Base-by-base conservation (phyloP, 345 rosid genomes). In the Pugionium cornutum region DNA sequence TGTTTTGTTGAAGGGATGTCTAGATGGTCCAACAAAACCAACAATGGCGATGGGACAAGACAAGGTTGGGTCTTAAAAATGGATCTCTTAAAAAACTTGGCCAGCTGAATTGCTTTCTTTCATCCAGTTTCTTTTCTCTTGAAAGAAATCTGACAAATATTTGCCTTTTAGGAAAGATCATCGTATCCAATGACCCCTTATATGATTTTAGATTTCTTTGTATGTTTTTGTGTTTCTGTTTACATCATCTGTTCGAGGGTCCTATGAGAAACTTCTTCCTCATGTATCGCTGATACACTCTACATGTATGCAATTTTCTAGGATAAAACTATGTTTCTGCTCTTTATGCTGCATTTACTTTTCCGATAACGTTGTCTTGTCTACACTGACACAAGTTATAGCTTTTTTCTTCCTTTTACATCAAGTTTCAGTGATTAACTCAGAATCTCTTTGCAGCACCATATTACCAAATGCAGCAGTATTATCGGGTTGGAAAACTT, bases 381-480 rank as follows among this genome's bases (percentile, higher is more conserved):
- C 39, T 73, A 18, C 44, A 18, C 47, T 53, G 34, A 30, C 28
- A 6, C 34, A 9, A 45, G 25, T 9, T 47, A 10, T 47, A 6
- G 35, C 0, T 1, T 33, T 54, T 52, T 3, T 2, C 9, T 5
- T 4, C 6, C 25, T 11, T 25, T 50, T 4, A 33, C 18, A 41
- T 9, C 0, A 1, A 58, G 2, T 42, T 34, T 35, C 8, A 7
- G 26, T 7, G 37, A 43, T 45, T 65, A 46, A 67, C 62, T 71
- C n/a, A 49, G 40, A 11, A n/a, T 66, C 73, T 62, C 47, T 58
- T 36, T 57, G 80, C 87, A 91, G 96, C 92, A 65, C 92, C 95
- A 1, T 84, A 82, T 37, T 83, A 89, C 81, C 92, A 92, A 79
- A 68, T 87, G 88, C 95, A 89, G 80, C 92, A 84, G 79, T 87